A percentile compares a stretch with the other conserved stretches of the same genome.
Evolutionary conservation across 2,329 filamentous ascomycete genomes (phyloP).

Genomic region (Penicillium janthinellum): DNA sequence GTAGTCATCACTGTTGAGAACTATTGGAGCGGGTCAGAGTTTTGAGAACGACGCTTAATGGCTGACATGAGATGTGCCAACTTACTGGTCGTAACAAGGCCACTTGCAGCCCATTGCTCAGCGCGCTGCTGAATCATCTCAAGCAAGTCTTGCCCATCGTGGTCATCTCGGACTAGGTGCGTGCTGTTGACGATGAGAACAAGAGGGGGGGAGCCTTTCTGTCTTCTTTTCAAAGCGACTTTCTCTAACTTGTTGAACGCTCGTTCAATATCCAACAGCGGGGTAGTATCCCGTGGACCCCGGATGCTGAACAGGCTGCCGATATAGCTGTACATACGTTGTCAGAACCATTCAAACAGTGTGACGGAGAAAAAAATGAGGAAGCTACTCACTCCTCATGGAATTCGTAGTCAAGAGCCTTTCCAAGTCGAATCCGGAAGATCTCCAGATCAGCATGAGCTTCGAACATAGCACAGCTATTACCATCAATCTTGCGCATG

Average conservation of each 20-base stretch:
- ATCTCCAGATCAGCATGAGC: constrained; percentile 94
- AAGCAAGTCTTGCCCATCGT: constrained; percentile 88
- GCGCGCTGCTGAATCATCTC: constrained; percentile 94
- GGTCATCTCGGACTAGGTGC: constrained; percentile 87
- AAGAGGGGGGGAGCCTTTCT: constrained; percentile 66
- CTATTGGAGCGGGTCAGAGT: constrained; percentile 46
- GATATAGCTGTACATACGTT: constrained; percentile 55
- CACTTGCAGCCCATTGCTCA: constrained; percentile 93
- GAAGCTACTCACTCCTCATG: constrained; percentile 76
- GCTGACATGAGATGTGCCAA: background rate
- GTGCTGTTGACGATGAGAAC: constrained; percentile 94
- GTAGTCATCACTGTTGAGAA: constrained; percentile 97
- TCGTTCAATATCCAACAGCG: constrained; percentile 90
- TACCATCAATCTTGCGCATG: constrained; percentile 89
- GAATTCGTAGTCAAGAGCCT: constrained; percentile 93
- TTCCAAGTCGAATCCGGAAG: constrained; percentile 87
- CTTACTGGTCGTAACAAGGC: constrained; percentile 72
- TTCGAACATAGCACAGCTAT: constrained; percentile 92
- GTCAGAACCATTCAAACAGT: constrained; percentile 13
- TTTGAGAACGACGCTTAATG: too few relatives aligned
- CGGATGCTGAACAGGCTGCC: constrained; percentile 93
- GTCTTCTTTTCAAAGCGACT: constrained; percentile 71
- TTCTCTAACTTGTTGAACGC: constrained; percentile 98
- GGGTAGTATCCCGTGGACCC: constrained; percentile 87
- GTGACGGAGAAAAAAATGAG: background rate